Base-by-base conservation (phyloP, 805 yeast genomes). In the Yarrowia yakushimensis region DNA sequence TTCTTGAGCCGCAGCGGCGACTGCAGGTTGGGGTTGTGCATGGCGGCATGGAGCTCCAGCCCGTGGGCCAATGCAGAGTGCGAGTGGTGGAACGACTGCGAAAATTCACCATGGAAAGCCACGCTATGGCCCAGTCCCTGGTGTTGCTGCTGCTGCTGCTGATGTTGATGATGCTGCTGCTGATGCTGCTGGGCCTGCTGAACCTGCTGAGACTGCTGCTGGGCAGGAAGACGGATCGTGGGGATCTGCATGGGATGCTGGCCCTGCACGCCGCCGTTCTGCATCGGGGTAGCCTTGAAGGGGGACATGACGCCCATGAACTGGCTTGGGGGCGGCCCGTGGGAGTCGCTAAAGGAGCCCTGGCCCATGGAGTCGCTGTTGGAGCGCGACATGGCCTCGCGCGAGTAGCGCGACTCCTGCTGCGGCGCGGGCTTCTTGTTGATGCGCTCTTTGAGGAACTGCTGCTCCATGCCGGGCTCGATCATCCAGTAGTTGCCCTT, bases 401-500 rank as follows among this genome's bases (percentile, higher is more conserved):
- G 52, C 15, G 60, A 22, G 55, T 34, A 42, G 4, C 45, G 61
- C 5, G 63, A 22, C 30, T 48, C 57, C 57, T 52, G 43, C 43
- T 34, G 59, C 1, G 27, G 39, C 1, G 63, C 23, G 13, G 65
- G 13, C 30, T 31, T 60, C 39, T 42, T 65, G 37, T 39, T 34
- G 20, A 55, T 62, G 10, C 60, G 45, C 27, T 54, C 65, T 31
- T 68, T 87, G 69, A 88, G 79, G 69, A 93, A 93, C 71, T 86
- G 88, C 67, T 83, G 82, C 72, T 92, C 97, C 70, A 79, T 83
- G 5, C 96, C 97, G n/a, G 82, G 78, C 65, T 86, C 88, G 59
- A 93, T 88, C 68, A 87, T 84, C 99, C 99, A 93, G 73, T 87
- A 93, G 76, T 92, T 97, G 31, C 94, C 94, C 69, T 77, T 77